These are phyloP conservation scores for Neofusicoccum laricinum DNA, from an alignment of 2,329 filamentous ascomycete genomes.

Conservation along the genomic window DNA sequence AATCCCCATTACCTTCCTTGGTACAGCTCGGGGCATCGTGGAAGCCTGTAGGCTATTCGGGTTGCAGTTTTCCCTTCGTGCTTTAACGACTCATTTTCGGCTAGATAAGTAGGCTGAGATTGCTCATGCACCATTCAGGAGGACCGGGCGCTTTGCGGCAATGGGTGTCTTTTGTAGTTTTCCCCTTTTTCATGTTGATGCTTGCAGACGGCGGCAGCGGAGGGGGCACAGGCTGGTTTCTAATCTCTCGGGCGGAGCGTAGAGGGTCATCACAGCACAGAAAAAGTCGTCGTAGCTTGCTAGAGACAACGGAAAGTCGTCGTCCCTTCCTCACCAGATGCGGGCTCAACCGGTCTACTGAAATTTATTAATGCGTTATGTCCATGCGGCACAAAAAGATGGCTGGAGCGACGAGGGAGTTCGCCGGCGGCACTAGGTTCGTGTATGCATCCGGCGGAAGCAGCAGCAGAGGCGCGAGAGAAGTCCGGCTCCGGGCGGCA, in stretches of 20 bases:
- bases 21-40: conserved; percentile 5
- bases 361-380: conserved; percentile 14
- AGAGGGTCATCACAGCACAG: conserved; percentile 15
- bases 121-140: conserved; percentile 17
- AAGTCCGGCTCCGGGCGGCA: background rate
- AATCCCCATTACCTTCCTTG: conserved; percentile 14
- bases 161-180: conserved; percentile 16
- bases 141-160: conserved; percentile 18
- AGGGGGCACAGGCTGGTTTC: conserved; percentile 15
- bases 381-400: background rate
- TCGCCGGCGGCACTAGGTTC: background rate
- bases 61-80: conserved; percentile 16
- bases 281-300: conserved; percentile 15
- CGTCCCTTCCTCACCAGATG: conserved; percentile 11
- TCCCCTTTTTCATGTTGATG: conserved; percentile 16
- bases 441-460: background rate
- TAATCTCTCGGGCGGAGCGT: conserved; percentile 16
- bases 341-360: conserved; percentile 7
- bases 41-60: conserved; percentile 13
- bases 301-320: conserved; percentile 16
- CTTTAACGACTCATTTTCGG: conserved; percentile 14
- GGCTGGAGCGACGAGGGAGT: background rate
- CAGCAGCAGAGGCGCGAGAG: background rate
- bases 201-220: conserved; percentile 15
- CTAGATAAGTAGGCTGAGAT: conserved; percentile 16